These are phyloP conservation scores for Epicoccum sorghinum DNA, from an alignment of 2,329 filamentous ascomycete genomes.

Conservation along the genomic window DNA sequence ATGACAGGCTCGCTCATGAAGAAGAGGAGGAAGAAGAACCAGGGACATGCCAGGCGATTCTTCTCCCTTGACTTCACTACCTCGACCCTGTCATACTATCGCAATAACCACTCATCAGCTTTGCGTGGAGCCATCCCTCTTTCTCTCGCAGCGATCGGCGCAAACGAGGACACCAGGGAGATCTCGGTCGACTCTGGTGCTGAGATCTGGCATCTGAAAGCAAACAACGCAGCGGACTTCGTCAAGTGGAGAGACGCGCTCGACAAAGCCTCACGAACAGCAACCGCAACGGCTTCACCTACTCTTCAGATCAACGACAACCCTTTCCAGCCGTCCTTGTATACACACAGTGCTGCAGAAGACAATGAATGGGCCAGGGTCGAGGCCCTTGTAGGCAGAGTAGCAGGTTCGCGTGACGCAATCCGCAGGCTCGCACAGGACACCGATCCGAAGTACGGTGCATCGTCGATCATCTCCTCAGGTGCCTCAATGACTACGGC, in stretches of 20 bases:
- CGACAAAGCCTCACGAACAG: constrained; percentile 74
- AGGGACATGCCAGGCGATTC: constrained; percentile 90
- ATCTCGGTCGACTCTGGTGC: constrained; percentile 97
- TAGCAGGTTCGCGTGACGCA: constrained; percentile 87
- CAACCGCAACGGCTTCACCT: constrained; percentile 36
- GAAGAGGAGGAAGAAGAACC: constrained; percentile 88
- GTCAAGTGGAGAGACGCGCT: constrained; percentile 84
- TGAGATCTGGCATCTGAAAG: constrained; percentile 93
- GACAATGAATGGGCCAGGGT: constrained; percentile 87
- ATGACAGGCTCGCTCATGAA: constrained; percentile 89
- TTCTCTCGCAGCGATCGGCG: constrained; percentile 86
- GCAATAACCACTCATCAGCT: constrained; percentile 90
- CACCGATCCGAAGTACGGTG: constrained; percentile 69
- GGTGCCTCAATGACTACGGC: constrained; percentile 37
- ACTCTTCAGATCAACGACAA: constrained; percentile 37
- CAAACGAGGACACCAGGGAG: constrained; percentile 84
- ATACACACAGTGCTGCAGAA: constrained; percentile 58
- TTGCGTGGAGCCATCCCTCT: constrained; percentile 91
- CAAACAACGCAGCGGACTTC: constrained; percentile 83
- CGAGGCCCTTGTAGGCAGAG: constrained; percentile 81
- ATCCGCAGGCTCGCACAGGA: constrained; percentile 85
- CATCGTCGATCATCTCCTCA: constrained; percentile 36
- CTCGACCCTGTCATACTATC: constrained; percentile 94
- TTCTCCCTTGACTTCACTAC: constrained; percentile 96
- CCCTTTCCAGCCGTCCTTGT: constrained; percentile 23